Evolutionary conservation across 495 filamentous ascomycete genomes (phyloP), one percentile per base, ranked within the genome.

Genomic region (Penicillium mononematosum): DNA sequence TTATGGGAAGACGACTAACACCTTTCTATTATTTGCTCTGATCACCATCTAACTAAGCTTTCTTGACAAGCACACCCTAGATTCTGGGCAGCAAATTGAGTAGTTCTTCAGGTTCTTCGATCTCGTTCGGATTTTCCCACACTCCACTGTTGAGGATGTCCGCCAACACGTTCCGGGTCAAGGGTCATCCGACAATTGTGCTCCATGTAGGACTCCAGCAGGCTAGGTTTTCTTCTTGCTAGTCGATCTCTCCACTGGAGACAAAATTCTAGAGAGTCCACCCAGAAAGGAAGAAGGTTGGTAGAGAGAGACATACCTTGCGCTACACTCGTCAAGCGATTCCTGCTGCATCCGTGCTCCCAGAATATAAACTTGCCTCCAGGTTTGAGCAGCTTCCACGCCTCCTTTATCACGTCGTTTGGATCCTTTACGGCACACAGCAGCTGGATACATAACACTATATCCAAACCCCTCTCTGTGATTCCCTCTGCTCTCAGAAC

Each of bases 341-440:
- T 53, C 45, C 22, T 54, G 54, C 56, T 76, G 48, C 44, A 41
- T n/a, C 50, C 62, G 47, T 79, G 75, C 53, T 79, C 77, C 71
- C 73, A 78, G 52, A 79, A 76, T 9, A 79, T 59, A 50, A 79
- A 71, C 20, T 64, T 69, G 42, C 71, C 71, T 1, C 71, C 68
- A 0, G 71, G 71, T 36, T 63, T 71, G 19, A 74, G 42, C 38
- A 72, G 22, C 22, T 66, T 68, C 60, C 63, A 71, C 43, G 68
- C 50, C 43, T 55, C 59, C 31, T 51, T 56, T 53, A 68, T 64
- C 19, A 68, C 66, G 9, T n/a, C 55, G 19, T 64, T 58, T 5
- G 58, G 47, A 45, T 71, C 62, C 20, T 48, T 20, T 0, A 71
- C 66, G 8, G 64, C 55, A 58, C 71, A 71, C 22, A 73, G 49